Conservation (phyloP, 73 alveolate genomes). For the Breviolum minutum region DNA sequence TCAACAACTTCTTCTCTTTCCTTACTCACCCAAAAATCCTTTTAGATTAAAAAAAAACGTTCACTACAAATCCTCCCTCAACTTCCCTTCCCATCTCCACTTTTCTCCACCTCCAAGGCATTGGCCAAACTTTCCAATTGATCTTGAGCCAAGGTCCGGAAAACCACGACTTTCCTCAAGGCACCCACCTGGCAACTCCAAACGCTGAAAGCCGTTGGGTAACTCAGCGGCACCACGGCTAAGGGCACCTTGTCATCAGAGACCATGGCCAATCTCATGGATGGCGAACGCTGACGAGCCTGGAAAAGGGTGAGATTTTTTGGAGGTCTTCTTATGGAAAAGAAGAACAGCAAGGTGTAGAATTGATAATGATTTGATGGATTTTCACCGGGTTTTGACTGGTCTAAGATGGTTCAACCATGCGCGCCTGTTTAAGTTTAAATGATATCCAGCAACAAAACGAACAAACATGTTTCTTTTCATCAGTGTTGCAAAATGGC, state of each 20-base stretch:
- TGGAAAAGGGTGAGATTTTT: not conserved
- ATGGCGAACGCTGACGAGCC: constrained; percentile 75
- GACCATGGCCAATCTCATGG: constrained; percentile 79
- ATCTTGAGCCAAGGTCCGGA: constrained; percentile 88
- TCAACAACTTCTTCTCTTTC: too few species aligned
- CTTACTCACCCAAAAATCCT: too few species aligned
- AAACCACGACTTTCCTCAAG: constrained; percentile 78
- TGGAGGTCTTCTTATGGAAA: not conserved
- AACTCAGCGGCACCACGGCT: not conserved
- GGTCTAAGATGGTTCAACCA: not conserved
- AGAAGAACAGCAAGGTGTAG: too few species aligned
- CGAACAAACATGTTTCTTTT: not conserved
- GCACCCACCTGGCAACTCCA: constrained; percentile 62
- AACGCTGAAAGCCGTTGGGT: too few species aligned
- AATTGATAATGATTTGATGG: not conserved
- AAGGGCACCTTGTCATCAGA: constrained; percentile 73
- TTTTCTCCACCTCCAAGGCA: constrained; percentile 45
- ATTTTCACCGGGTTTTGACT: not conserved
- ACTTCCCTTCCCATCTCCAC: too few species aligned
- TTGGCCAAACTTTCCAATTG: constrained; percentile 63
- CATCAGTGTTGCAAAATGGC: too few species aligned
- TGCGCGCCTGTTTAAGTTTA: not conserved
- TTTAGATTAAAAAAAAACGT: not conserved
- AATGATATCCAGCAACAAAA: not conserved
- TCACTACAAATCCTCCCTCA: not conserved